Percentiles rank a stretch among this genome's conserved stretches.
Conservation (phyloP, 805 yeast species). For the Candida yuanshanica region DNA sequence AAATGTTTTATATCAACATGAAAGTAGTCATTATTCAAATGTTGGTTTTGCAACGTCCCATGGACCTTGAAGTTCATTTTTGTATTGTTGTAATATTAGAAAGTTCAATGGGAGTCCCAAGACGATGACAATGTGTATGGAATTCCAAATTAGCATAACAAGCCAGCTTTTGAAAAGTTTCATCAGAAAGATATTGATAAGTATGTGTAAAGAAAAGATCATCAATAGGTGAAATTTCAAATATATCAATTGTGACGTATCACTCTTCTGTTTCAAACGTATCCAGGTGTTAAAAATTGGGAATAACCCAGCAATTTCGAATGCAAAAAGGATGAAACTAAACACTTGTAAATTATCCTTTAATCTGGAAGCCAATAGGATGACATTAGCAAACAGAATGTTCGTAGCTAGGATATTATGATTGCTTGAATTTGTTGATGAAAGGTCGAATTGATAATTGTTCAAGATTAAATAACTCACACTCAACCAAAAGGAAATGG, state of each 20-base stretch:
- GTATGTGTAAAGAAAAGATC: conserved; percentile 5
- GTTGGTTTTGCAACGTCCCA: conserved; percentile 87
- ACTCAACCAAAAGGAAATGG: conserved; percentile 75
- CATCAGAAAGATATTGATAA: conserved; percentile 29
- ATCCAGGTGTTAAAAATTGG: conserved; percentile 66
- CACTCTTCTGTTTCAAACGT: not conserved
- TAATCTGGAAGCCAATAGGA: conserved; percentile 86
- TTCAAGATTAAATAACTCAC: conserved; percentile 60
- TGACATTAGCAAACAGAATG: conserved; percentile 76
- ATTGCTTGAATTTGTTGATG: conserved; percentile 10
- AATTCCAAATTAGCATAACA: conserved; percentile 44
- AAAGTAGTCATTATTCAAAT: not conserved
- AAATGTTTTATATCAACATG: not conserved
- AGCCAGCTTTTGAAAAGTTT: conserved; percentile 33
- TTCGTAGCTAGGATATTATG: conserved; percentile 70
- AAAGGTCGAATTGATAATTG: conserved; percentile 57
- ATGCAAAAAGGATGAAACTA: conserved; percentile 70
- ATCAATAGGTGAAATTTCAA: conserved; percentile 1
- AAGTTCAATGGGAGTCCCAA: conserved; percentile 67
- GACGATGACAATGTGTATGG: conserved; percentile 41
- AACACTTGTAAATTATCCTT: conserved; percentile 71
- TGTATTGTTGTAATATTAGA: conserved; percentile 66
- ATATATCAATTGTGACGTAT: not conserved
- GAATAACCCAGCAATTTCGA: conserved; percentile 64
- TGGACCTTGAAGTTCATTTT: conserved; percentile 85